phyloP scores from a whole-genome alignment of 2,329 filamentous ascomycete genomes.

The Aureobasidium sp. region DNA sequence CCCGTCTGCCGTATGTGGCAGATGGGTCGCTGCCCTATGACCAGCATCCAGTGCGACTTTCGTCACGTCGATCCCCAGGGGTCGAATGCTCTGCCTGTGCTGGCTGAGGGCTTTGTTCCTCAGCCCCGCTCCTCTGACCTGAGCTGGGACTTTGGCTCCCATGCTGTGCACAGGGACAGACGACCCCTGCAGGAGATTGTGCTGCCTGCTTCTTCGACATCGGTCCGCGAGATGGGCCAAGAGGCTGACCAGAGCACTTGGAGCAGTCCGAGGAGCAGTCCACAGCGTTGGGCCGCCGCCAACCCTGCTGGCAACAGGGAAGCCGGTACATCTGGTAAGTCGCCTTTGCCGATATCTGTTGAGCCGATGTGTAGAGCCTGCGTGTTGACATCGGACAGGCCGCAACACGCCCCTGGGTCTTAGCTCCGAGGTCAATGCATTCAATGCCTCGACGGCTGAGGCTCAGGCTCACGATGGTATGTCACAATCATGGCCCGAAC shows the following conservation, averaged over 20 bases:
- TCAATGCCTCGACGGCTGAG: not conserved
- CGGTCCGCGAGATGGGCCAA: not conserved
- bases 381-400: not conserved
- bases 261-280: not conserved
- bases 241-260: not conserved
- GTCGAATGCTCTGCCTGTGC: not conserved
- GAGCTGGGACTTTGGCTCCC: not conserved
- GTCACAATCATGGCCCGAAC: not conserved
- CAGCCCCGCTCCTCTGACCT: not conserved
- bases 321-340: not conserved
- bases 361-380: not conserved
- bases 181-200: not conserved
- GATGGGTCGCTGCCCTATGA: conserved; percentile 1
- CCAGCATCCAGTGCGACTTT: conserved; percentile 6
- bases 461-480: not conserved
- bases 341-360: not conserved
- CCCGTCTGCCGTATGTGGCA: conserved; percentile 1
- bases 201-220: not conserved
- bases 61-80: not conserved
- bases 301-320: not conserved
- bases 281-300: not conserved
- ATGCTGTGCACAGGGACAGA: not conserved
- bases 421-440: not conserved
- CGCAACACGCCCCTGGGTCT: not conserved
- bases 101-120: not conserved